Percentiles rank a stretch among this genome's conserved stretches.
Conservation (phyloP, 371 early-diverging fungal genomes). For the Umbelopsis sp. region DNA sequence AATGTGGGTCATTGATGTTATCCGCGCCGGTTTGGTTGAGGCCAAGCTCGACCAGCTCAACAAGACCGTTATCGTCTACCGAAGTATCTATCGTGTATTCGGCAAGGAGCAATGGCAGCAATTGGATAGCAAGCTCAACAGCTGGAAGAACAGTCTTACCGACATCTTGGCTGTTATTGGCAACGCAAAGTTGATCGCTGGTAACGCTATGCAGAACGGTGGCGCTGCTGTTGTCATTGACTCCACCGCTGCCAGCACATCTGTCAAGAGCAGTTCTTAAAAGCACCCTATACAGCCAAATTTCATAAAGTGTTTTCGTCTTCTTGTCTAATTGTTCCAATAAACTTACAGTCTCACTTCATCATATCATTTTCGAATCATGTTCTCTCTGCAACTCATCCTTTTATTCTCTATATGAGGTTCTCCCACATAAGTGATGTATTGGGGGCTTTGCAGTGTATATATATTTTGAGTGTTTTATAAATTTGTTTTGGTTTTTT, state of each 20-base stretch:
- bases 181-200: slow-evolving; percentile 79
- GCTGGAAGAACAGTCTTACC: slow-evolving; percentile 81
- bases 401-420: no score
- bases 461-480: no score
- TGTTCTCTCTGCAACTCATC: no score
- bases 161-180: slow-evolving; percentile 81
- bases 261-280: slow-evolving; percentile 19
- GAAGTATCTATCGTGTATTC: slow-evolving; percentile 88
- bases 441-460: no score
- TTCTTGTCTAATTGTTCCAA: slow-evolving; percentile 19
- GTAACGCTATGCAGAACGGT: slow-evolving; percentile 46
- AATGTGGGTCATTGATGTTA: slow-evolving; percentile 91
- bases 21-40: slow-evolving; percentile 91
- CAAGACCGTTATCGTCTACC: slow-evolving; percentile 73
- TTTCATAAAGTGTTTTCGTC: slow-evolving; percentile 13
- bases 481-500: neutral
- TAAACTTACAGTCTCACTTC: slow-evolving; percentile 16
- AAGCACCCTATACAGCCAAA: slow-evolving; percentile 18
- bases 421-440: no score
- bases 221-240: slow-evolving; percentile 43
- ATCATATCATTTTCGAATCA: neutral
- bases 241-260: slow-evolving; percentile 5
- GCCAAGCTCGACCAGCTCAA: slow-evolving; percentile 93
- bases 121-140: slow-evolving; percentile 68
- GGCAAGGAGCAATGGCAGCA: slow-evolving; percentile 81